Percentiles rank a stretch among this genome's conserved stretches.
Conservation (phyloP, 2,329 filamentous ascomycete species). For the Metarhizium humberi region DNA sequence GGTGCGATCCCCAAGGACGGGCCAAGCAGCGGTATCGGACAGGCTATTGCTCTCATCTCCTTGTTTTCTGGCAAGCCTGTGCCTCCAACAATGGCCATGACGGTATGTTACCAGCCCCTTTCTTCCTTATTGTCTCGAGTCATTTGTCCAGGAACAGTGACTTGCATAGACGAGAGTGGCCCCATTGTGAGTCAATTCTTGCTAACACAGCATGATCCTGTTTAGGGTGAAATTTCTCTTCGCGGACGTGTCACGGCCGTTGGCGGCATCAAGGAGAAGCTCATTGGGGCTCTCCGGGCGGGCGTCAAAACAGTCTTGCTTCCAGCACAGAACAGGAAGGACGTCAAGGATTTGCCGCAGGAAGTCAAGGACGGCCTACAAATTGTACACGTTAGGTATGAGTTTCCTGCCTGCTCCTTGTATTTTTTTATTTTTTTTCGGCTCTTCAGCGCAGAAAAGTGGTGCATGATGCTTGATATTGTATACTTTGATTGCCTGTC, state of each 20-base stretch:
- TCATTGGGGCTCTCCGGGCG: conserved; percentile 86
- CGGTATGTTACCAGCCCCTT: conserved; percentile 37
- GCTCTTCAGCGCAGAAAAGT: neutral
- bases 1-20: conserved; percentile 95
- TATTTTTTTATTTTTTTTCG: neutral
- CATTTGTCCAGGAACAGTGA: conserved; percentile 4
- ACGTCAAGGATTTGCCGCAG: conserved; percentile 79
- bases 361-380: conserved; percentile 82
- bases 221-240: conserved; percentile 60
- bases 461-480: neutral
- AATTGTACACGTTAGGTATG: conserved; percentile 83
- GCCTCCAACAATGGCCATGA: conserved; percentile 92
- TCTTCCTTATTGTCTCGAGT: conserved; percentile 3
- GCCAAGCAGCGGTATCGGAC: conserved; percentile 77
- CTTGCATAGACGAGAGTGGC: neutral
- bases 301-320: conserved; percentile 91
- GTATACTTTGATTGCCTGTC: neutral
- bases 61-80: conserved; percentile 81
- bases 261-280: conserved; percentile 96
- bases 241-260: conserved; percentile 88
- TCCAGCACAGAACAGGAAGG: conserved; percentile 82
- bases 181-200: neutral
- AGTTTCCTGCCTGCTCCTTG: conserved; percentile 8
- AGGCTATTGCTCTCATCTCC: conserved; percentile 87
- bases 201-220: neutral